Conservation (phyloP, 2,329 filamentous ascomycete genomes). For the Xylariaceae sp. region DNA sequence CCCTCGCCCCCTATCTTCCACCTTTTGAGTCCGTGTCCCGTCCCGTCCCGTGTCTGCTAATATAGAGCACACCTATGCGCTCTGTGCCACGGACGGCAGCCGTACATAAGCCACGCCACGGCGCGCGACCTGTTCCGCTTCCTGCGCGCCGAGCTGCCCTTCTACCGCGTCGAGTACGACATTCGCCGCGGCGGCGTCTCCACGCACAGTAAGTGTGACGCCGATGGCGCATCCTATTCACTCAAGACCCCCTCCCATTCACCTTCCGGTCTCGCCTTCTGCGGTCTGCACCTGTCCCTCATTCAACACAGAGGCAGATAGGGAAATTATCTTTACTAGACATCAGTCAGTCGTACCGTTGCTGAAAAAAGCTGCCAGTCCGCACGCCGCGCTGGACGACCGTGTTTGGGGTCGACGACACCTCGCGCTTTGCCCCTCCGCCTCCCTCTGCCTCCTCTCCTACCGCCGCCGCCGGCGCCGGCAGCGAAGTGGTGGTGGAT, state of each 20-base stretch:
- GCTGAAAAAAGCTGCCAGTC: too few relatives aligned
- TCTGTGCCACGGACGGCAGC: too few relatives aligned
- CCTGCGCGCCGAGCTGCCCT: conserved; percentile 62
- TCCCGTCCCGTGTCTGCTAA: too few relatives aligned
- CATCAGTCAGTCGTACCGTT: too few relatives aligned
- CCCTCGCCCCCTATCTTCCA: too few relatives aligned
- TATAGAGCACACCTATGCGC: too few relatives aligned
- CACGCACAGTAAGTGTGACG: conserved; percentile 42
- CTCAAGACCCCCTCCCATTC: not conserved
- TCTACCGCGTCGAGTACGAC: conserved; percentile 67
- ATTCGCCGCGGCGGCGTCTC: conserved; percentile 59
- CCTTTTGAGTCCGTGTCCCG: too few relatives aligned
- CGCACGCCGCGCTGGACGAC: conserved; percentile 45
- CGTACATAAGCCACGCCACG: conserved; percentile 54
- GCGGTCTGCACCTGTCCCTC: too few relatives aligned
- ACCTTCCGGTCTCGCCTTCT: too few relatives aligned
- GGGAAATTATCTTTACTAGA: too few relatives aligned
- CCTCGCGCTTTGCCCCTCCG: conserved; percentile 43
- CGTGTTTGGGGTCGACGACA: conserved; percentile 53
- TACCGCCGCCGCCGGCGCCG: conserved; percentile 4
- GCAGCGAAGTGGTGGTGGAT: conserved; percentile 29
- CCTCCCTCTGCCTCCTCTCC: conserved; percentile 21
- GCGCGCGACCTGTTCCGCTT: conserved; percentile 60
- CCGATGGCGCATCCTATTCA: not conserved
- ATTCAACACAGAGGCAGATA: too few relatives aligned